Conservation (phyloP, 208 protist species). For the Acanthamoeba healyi region DNA sequence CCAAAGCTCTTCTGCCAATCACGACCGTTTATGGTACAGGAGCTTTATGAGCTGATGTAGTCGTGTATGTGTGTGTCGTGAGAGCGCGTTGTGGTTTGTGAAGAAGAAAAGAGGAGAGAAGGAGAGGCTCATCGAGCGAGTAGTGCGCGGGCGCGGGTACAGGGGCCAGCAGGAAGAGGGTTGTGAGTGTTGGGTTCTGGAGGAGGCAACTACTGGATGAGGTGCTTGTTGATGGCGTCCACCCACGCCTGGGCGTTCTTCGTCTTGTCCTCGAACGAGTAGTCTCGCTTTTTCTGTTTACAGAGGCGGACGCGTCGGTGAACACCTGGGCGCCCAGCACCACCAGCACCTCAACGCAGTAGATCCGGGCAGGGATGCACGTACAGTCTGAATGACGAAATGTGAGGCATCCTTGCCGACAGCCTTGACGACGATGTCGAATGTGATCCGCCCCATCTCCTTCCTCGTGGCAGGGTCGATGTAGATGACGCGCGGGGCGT, state of each 20-base stretch:
- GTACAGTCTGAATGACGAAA: constrained; percentile 28
- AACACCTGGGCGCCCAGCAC: neutral
- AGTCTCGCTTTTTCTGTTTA: constrained; percentile 33
- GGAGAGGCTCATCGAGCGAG: too few relatives aligned
- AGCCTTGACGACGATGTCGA: constrained; percentile 9
- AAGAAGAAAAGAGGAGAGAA: too few relatives aligned
- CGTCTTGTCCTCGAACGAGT: constrained; percentile 47
- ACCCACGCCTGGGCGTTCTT: constrained; percentile 23
- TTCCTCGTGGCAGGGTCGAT: constrained; percentile 80
- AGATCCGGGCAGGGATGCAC: neutral
- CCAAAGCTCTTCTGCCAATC: too few relatives aligned
- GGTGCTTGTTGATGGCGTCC: neutral
- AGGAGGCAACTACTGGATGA: neutral
- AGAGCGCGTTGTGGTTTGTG: neutral
- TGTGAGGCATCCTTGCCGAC: neutral
- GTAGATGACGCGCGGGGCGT: constrained; percentile 83
- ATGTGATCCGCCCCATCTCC: constrained; percentile 78
- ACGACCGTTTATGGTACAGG: neutral
- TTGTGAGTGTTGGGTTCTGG: too few relatives aligned
- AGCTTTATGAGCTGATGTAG: neutral
- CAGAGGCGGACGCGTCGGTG: neutral
- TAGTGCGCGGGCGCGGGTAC: neutral
- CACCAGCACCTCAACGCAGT: neutral
- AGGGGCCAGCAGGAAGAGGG: too few relatives aligned
- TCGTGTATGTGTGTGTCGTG: neutral